Conservation (phyloP, 2,329 filamentous ascomycete genomes). For the Beauveria caledonica region DNA sequence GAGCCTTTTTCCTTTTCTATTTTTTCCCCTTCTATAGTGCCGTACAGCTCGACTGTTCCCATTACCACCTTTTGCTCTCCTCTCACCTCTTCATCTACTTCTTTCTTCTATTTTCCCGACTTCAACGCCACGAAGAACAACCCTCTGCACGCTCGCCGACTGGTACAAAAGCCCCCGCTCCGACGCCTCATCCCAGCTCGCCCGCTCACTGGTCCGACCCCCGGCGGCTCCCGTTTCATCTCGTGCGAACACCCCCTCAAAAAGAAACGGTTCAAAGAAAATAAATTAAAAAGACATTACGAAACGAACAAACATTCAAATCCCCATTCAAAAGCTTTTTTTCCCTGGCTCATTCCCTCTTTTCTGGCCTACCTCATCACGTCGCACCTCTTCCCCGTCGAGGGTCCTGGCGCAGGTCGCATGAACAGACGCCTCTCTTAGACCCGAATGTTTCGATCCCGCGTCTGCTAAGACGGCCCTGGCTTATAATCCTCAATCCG, state of each 20-base stretch:
- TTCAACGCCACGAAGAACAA: not conserved
- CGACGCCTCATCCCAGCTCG: too few relatives aligned
- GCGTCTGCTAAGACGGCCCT: not conserved
- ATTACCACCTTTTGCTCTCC: not conserved
- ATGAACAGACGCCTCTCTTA: not conserved
- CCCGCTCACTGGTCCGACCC: not conserved
- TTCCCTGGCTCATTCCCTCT: not conserved
- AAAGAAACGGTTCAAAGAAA: not conserved
- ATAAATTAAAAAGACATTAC: not conserved
- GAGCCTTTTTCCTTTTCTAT: not conserved
- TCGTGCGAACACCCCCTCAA: not conserved
- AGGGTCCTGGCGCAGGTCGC: not conserved
- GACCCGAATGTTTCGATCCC: not conserved
- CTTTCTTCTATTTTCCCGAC: not conserved
- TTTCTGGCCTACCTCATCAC: not conserved
- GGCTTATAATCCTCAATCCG: constrained; percentile 1
- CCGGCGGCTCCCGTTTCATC: not conserved
- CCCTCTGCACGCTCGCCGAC: too few relatives aligned
- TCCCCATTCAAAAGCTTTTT: not conserved
- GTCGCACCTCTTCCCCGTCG: not conserved
- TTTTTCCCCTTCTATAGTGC: not conserved
- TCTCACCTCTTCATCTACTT: not conserved
- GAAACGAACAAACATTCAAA: not conserved
- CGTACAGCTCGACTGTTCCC: not conserved
- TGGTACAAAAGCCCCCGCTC: not conserved